Percentiles rank a stretch among this genome's conserved stretches.
Evolutionary conservation across 1,284 basidiomycete genomes (phyloP).

Genomic region (Ustilago bromivora): DNA sequence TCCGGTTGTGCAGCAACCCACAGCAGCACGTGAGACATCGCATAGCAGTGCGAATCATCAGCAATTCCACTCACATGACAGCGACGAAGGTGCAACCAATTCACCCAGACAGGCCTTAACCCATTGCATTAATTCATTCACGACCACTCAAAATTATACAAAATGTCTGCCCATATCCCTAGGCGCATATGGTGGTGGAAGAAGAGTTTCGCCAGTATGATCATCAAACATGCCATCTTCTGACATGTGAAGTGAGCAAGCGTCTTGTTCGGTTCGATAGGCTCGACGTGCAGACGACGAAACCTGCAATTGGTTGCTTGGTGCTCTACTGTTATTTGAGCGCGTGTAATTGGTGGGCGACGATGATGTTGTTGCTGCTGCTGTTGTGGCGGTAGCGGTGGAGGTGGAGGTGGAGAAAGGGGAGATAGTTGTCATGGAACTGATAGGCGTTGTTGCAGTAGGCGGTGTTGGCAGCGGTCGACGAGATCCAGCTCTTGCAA

Average conservation of each 20-base stretch:
- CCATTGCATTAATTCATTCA: not conserved
- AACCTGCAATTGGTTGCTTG: not conserved
- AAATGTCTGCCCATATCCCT: slow-evolving; percentile 31
- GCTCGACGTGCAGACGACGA: slow-evolving; percentile 9
- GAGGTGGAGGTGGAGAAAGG: slow-evolving; percentile 2
- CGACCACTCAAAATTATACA: slow-evolving; percentile 2
- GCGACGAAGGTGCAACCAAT: not conserved
- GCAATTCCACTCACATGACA: not conserved
- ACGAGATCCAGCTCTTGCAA: slow-evolving; percentile 22
- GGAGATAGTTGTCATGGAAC: slow-evolving; percentile 9
- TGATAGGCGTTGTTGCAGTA: slow-evolving; percentile 17
- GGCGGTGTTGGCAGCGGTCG: slow-evolving; percentile 37
- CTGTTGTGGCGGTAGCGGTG: not conserved
- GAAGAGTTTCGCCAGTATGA: slow-evolving; percentile 33
- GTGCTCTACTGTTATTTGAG: not conserved
- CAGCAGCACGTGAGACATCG: no score
- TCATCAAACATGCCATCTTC: slow-evolving; percentile 40
- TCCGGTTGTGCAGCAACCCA: no score
- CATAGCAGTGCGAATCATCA: no score
- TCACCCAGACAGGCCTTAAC: not conserved
- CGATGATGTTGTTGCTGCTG: not conserved
- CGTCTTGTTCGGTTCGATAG: slow-evolving; percentile 40
- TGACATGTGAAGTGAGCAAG: slow-evolving; percentile 30
- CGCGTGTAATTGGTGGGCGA: slow-evolving; percentile 1
- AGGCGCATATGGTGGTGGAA: slow-evolving; percentile 41